These are phyloP conservation scores for Marasmius oreades DNA, from an alignment of 1,284 basidiomycete species.

Conservation along the genomic window DNA sequence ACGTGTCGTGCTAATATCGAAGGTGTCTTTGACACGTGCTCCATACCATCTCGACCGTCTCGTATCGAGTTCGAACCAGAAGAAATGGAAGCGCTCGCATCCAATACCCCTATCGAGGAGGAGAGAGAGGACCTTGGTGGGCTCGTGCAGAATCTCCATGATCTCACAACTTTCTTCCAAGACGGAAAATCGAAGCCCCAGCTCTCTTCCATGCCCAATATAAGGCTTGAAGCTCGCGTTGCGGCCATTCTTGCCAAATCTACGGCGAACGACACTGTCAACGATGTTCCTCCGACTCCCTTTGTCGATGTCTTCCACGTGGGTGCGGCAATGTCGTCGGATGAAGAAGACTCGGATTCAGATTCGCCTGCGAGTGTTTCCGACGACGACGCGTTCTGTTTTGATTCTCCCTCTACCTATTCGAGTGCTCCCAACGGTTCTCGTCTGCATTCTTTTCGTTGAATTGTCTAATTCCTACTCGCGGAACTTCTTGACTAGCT, in stretches of 20 bases:
- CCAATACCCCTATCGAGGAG: constrained; percentile 45
- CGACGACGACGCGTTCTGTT: constrained; percentile 67
- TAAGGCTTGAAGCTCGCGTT: constrained; percentile 69
- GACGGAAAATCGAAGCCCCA: constrained; percentile 33
- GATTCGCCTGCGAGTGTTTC: constrained; percentile 51
- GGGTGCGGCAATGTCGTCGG: constrained; percentile 37
- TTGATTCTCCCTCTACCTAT: constrained; percentile 49
- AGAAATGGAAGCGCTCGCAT: constrained; percentile 38
- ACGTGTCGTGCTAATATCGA: constrained; percentile 74
- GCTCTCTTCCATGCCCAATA: constrained; percentile 36
- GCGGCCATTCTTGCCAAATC: constrained; percentile 79
- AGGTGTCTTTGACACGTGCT: constrained; percentile 83
- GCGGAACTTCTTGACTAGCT: no score
- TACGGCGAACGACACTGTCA: constrained; percentile 43
- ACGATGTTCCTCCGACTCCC: constrained; percentile 65
- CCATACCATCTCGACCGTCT: constrained; percentile 68
- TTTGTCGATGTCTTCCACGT: constrained; percentile 76
- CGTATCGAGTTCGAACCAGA: constrained; percentile 68
- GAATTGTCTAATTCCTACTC: no score
- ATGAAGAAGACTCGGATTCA: constrained; percentile 46
- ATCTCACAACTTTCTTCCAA: constrained; percentile 85
- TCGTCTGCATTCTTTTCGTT: constrained; percentile 13
- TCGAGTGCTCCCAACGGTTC: constrained; percentile 39
- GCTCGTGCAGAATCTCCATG: constrained; percentile 83
- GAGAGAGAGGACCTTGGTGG: constrained; percentile 79